Evolutionary conservation across 768 basidiomycete genomes (phyloP).

Genomic region (Tephrocybe sp.): DNA sequence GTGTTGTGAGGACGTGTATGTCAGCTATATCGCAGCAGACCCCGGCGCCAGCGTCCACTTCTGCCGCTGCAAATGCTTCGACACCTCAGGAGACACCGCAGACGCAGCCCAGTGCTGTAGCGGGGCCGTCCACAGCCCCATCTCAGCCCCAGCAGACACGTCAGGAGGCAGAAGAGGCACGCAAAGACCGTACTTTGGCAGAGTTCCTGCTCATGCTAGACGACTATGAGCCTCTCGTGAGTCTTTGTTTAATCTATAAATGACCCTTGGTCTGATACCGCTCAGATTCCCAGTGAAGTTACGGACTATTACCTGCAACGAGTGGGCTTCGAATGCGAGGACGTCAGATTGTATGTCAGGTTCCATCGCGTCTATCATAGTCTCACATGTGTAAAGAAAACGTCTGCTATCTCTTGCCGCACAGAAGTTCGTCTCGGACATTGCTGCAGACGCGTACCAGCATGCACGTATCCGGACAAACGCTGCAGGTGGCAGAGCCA

Average conservation of each 20-base stretch:
- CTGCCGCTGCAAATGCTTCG: constrained; percentile 26
- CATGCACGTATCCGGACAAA: constrained; percentile 96
- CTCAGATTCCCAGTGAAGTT: constrained; percentile 94
- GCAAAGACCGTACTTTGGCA: constrained; percentile 87
- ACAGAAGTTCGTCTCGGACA: constrained; percentile 97
- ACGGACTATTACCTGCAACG: constrained; percentile 96
- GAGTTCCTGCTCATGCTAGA: constrained; percentile 97
- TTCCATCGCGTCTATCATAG: neutral
- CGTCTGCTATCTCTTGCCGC: constrained; percentile 93
- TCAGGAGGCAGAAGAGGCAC: constrained; percentile 75
- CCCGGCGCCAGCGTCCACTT: constrained; percentile 27
- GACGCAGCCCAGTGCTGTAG: constrained; percentile 18
- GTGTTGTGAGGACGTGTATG: constrained; percentile 17
- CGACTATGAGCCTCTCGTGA: constrained; percentile 92
- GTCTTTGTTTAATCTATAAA: constrained; percentile 21
- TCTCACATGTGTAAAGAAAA: constrained; percentile 57
- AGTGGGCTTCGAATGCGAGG: constrained; percentile 94
- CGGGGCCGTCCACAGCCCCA: constrained; percentile 27
- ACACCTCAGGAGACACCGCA: constrained; percentile 27
- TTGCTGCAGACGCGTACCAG: constrained; percentile 95
- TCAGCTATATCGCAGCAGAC: constrained; percentile 32
- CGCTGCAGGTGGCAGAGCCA: constrained; percentile 70
- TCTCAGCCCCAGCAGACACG: constrained; percentile 48
- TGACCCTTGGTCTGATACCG: neutral
- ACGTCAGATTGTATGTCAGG: constrained; percentile 79